Evolutionary conservation across 345 rosid species (phyloP), one percentile per base, ranked within the genome.

Genomic region (Tarenaya hassleriana): DNA sequence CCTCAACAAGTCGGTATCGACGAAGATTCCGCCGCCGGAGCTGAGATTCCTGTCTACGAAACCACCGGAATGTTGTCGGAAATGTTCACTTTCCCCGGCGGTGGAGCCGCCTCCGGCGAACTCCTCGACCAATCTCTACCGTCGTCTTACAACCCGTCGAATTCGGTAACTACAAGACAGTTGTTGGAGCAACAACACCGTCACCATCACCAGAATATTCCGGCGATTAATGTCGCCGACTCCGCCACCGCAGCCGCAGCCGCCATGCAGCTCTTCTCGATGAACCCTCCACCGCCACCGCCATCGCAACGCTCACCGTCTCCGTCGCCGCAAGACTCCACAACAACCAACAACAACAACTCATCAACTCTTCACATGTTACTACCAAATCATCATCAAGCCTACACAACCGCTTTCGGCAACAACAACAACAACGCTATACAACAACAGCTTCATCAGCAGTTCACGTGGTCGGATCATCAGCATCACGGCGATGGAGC

Each of bases 61-160:
- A 69, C 80, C 1, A 79, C 84, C 55, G 96, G 96, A 15, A 92
- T 92, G 88, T 66, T 87, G 67, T 92, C 98, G 1, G 96, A 92
- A 63, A 92, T 84, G 96, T 92, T 92, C 75, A 84, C 74, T 75
- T 87, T 82, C 50, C 72, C 88, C 6, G 72, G 68, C 5, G 73
- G 66, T 3, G 65, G 74, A 5, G 63, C 68, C 6, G 66, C 79
- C 5, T 52, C 62, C 17, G 75, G 70, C 52, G 61, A 68, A 37
- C 63, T 76, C 67, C 71, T 42, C 58, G 47, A 34, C 35, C 69
- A 21, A 55, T 55, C 71, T 34, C 50, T 69, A 41, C 65, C 50
- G 43, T 56, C 69, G 14, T 71, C 58, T 61, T 69, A 58, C 35
- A 59, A 62, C 27, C 16, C 63, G 63, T 33, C 16, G 35, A 38